Conservation (phyloP, 78 protist species). For the Andalucia godoyi region DNA sequence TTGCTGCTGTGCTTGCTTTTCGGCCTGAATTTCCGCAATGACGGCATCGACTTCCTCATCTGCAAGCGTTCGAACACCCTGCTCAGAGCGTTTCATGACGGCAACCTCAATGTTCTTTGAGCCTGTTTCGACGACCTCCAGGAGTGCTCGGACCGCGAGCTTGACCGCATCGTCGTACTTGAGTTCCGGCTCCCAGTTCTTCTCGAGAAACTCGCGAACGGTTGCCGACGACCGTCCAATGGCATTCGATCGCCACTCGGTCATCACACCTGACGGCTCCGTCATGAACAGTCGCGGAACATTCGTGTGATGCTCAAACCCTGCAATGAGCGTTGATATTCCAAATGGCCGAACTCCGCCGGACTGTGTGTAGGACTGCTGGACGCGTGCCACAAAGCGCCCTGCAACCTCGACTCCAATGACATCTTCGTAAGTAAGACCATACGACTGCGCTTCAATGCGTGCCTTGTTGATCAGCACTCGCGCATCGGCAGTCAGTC, state of each 20-base stretch:
- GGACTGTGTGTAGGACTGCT: conserved; percentile 93
- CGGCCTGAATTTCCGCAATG: conserved; percentile 17
- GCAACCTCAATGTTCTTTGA: conserved; percentile 87
- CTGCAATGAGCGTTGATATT: conserved; percentile 87
- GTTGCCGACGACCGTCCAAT: conserved; percentile 71
- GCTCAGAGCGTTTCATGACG: conserved; percentile 33
- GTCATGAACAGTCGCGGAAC: conserved; percentile 86
- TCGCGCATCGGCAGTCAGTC: conserved; percentile 95
- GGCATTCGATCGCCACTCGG: conserved; percentile 86
- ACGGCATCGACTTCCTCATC: conserved; percentile 25
- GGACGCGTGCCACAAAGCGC: conserved; percentile 80
- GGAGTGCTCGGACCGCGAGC: conserved; percentile 85
- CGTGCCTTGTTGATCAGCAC: conserved; percentile 84
- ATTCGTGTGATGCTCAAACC: conserved; percentile 77
- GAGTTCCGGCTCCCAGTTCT: conserved; percentile 51
- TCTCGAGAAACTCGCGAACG: conserved; percentile 89
- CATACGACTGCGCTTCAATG: conserved; percentile 88
- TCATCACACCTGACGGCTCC: conserved; percentile 88
- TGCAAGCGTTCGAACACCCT: not conserved
- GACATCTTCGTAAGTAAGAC: conserved; percentile 87
- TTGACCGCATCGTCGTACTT: conserved; percentile 60
- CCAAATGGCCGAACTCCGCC: conserved; percentile 99
- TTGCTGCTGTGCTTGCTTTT: conserved; percentile 32
- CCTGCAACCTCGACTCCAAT: conserved; percentile 81
- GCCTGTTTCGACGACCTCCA: conserved; percentile 96